Conservation (phyloP, 441 rosid genomes). For the Gossypium laxum region DNA sequence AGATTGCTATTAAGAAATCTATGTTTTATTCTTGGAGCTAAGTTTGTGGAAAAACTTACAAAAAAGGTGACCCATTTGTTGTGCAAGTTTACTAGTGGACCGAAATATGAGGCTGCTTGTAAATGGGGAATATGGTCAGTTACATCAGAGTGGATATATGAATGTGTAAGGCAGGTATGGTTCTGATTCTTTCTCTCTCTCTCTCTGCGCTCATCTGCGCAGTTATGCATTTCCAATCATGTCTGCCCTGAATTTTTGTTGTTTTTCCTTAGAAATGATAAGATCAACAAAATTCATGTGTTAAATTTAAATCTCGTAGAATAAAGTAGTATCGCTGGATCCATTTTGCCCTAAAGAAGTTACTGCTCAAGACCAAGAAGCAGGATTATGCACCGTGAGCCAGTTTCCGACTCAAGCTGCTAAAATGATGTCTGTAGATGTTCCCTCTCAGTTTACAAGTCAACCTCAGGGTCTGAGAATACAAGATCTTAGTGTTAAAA, state of each 20-base stretch:
- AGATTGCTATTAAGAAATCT: constrained; percentile 60
- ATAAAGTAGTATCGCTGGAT: constrained; percentile 51
- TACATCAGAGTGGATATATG: constrained; percentile 78
- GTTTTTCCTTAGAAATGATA: constrained; percentile 4
- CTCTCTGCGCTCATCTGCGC: neutral
- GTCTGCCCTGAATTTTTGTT: constrained; percentile 2
- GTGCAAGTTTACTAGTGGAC: constrained; percentile 72
- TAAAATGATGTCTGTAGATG: constrained; percentile 38
- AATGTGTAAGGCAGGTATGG: constrained; percentile 79
- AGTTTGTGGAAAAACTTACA: constrained; percentile 50
- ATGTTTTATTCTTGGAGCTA: constrained; percentile 82
- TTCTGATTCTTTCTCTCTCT: constrained; percentile 3
- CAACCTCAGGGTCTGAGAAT: constrained; percentile 37
- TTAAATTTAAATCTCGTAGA: constrained; percentile 32
- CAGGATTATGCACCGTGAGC: constrained; percentile 54
- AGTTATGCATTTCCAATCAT: neutral
- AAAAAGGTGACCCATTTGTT: constrained; percentile 77
- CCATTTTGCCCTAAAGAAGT: constrained; percentile 63
- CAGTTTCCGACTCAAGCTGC: constrained; percentile 63
- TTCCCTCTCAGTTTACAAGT: constrained; percentile 39
- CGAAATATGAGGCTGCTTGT: constrained; percentile 69
- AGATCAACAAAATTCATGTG: neutral
- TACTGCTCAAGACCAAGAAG: constrained; percentile 60
- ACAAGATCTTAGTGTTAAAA: constrained; percentile 22
- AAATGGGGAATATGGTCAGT: constrained; percentile 60